Base-by-base conservation (phyloP, 208 protist species). In the Crithidia bombi region DNA sequence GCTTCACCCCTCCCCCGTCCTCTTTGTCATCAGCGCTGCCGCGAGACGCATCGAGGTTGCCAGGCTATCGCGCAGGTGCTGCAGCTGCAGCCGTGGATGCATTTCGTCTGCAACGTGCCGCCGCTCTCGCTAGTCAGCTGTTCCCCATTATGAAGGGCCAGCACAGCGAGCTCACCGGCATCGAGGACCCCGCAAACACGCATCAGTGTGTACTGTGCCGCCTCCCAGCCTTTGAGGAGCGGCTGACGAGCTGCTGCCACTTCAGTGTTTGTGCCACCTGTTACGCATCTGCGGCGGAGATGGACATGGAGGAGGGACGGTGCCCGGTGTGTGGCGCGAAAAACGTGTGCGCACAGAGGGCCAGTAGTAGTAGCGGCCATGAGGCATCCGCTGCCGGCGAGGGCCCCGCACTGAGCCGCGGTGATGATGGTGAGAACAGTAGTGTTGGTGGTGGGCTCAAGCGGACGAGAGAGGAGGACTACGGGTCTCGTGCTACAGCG, bases 321-420 rank as follows among this genome's bases (percentile, higher is more conserved):
- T 95, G 90, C 62, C 83, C 82, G 11, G 86, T 95, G 36, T 95
- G 90, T 55, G 89, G 89, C 28, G 61, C 32, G 5, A 62, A 28
- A 49, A 52, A 5, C 36, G 30, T 33, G 3, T 7, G 46, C 32
- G 5, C 3, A 26, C 35, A 43, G 23, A 43, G 61, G 28, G 38
- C 17, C 44, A 28, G 30, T 32, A 30, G 32, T n/a, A 35, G 25
- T 21, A 30, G 25, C 19, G 36, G 47, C 28, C 25, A 30, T 21
- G 49, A 23, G 30, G 35, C n/a, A 10, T 58, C 12, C 28, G 26
- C 5, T 11, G 35, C 30, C 15, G 58, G 36, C 28, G 58, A 49
- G 25, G 28, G 26, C 44, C 12, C 12, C 6, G 10, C 26, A 19
- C 55, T 46, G 32, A 19, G 21, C 36, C 30, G n/a, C 5, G 33